Evolutionary conservation across 768 basidiomycete genomes (phyloP).

Genomic region (Panaeolus cyanescens): DNA sequence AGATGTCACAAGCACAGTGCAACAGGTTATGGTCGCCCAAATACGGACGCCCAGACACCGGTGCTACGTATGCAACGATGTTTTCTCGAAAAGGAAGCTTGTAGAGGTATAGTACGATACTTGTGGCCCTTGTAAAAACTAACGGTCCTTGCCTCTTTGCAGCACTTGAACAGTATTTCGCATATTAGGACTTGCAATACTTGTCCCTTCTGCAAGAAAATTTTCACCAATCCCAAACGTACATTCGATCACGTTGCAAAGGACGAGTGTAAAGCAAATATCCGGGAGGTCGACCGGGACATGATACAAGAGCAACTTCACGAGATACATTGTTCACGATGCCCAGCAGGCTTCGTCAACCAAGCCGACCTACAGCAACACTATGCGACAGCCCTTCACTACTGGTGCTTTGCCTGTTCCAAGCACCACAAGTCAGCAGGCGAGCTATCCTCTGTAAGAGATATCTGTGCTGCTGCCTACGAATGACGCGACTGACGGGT

Average conservation of each 20-base stretch:
- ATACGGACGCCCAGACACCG: too few species aligned
- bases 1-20: too few species aligned
- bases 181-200: neutral
- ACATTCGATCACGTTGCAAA: neutral
- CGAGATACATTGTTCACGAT: neutral
- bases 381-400: neutral
- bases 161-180: neutral
- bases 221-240: neutral
- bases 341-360: neutral
- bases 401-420: neutral
- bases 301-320: neutral
- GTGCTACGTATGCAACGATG: too few species aligned
- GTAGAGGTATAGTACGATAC: too few species aligned
- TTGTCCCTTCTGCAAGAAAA: neutral
- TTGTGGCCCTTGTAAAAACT: too few species aligned
- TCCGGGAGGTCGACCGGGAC: neutral
- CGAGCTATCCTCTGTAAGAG: neutral
- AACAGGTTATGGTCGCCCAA: too few species aligned
- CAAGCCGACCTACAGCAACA: neutral
- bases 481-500: neutral
- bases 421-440: neutral
- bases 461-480: neutral
- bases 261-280: neutral
- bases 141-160: too few species aligned
- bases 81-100: too few species aligned